Evolutionary conservation across 208 protist genomes (phyloP).

Genomic region (Naegleria lovaniensis): DNA sequence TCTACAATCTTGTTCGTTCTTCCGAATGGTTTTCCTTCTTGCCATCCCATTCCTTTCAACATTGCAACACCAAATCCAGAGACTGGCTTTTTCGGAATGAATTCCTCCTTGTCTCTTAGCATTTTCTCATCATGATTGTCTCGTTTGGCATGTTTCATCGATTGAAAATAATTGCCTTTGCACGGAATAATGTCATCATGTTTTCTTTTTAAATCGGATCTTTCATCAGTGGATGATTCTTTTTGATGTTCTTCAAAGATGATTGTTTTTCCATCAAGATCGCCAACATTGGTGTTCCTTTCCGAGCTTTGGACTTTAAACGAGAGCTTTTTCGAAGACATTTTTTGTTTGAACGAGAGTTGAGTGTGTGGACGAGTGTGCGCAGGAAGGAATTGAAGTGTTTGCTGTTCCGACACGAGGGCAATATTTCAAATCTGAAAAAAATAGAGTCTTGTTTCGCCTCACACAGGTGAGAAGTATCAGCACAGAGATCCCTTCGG

Average conservation of each 20-base stretch:
- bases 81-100: background rate
- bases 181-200: background rate
- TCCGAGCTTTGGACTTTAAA: no score
- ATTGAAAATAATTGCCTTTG: background rate
- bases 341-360: no score
- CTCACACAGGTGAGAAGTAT: no score
- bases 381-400: no score
- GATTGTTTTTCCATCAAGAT: no score
- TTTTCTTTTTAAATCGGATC: background rate
- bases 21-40: constrained; percentile 19
- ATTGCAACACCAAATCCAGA: background rate
- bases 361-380: no score
- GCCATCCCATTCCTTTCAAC: constrained; percentile 18
- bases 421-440: no score
- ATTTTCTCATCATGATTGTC: background rate
- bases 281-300: no score
- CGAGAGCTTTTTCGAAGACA: no score
- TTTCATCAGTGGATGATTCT: background rate
- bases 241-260: background rate
- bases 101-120: background rate
- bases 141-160: background rate
- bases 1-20: background rate
- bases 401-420: no score
- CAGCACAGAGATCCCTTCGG: no score
- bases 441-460: no score